Evolutionary conservation across 148 eudicot species (phyloP).

Genomic region (Cornus suecica): DNA sequence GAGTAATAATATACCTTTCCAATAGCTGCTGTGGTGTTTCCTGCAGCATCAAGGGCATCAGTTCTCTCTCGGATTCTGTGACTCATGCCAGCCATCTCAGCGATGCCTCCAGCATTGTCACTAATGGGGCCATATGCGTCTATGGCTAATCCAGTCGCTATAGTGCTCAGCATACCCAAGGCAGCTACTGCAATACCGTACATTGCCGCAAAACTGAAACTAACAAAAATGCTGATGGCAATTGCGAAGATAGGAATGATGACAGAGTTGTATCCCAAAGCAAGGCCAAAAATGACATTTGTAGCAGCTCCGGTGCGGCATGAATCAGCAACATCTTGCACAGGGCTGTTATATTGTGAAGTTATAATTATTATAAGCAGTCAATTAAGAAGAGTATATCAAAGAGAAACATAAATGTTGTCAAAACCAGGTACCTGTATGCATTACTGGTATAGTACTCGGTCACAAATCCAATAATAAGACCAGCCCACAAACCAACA

Average conservation of each 20-base stretch:
- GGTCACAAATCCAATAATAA: conserved; percentile 51
- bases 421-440: conserved; percentile 32
- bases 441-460: conserved; percentile 62
- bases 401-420: background rate
- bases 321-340: conserved; percentile 62
- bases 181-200: conserved; percentile 62
- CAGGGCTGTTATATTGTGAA: conserved; percentile 34
- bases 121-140: conserved; percentile 65
- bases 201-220: conserved; percentile 60
- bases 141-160: conserved; percentile 60
- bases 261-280: conserved; percentile 57
- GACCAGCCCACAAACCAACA: conserved; percentile 63
- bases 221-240: conserved; percentile 43
- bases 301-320: conserved; percentile 64
- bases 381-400: background rate
- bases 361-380: background rate
- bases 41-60: conserved; percentile 70
- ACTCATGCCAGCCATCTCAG: conserved; percentile 70
- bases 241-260: conserved; percentile 60
- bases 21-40: conserved; percentile 64
- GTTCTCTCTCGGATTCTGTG: conserved; percentile 49
- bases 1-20: conserved; percentile 40
- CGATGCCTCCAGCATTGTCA: conserved; percentile 66
- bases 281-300: conserved; percentile 57
- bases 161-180: conserved; percentile 55